Percentiles rank a stretch among this genome's conserved stretches.
Evolutionary conservation across 2,329 filamentous ascomycete genomes (phyloP).

Genomic region (Intubia oerlemansii): DNA sequence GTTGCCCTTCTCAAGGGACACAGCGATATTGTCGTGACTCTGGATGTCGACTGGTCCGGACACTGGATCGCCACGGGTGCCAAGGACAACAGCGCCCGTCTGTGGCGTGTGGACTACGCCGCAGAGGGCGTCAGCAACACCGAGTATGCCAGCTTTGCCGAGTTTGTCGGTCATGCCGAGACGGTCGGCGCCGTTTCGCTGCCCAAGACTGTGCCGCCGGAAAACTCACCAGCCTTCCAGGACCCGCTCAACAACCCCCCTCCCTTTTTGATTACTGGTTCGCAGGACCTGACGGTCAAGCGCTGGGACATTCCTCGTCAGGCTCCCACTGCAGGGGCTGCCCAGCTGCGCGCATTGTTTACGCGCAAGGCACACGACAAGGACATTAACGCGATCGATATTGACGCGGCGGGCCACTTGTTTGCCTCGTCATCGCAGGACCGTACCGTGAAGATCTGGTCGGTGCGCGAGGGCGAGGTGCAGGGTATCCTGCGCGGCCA

Average conservation of each 20-base stretch:
- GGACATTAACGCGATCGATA: conserved; percentile 87
- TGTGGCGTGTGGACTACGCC: conserved; percentile 66
- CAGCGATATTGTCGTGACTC: conserved; percentile 83
- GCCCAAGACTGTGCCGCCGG: conserved; percentile 45
- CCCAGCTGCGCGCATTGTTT: conserved; percentile 46
- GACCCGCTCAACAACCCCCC: conserved; percentile 66
- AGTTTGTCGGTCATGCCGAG: conserved; percentile 80
- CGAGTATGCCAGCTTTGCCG: conserved; percentile 31
- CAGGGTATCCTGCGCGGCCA: conserved; percentile 84
- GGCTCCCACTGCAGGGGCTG: too few relatives aligned
- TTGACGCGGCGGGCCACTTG: conserved; percentile 50
- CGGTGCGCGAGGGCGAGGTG: conserved; percentile 69
- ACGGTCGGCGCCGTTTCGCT: conserved; percentile 79
- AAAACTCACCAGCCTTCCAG: conserved; percentile 46
- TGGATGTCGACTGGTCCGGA: conserved; percentile 92
- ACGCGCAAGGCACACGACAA: conserved; percentile 96
- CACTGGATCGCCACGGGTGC: conserved; percentile 91
- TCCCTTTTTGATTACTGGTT: conserved; percentile 70
- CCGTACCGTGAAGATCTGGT: conserved; percentile 93
- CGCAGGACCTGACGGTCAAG: conserved; percentile 89
- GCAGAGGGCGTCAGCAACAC: conserved; percentile 26
- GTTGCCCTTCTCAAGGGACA: conserved; percentile 73
- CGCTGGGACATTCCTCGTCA: conserved; percentile 59
- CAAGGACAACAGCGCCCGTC: conserved; percentile 83
- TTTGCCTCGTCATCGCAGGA: conserved; percentile 96